phyloP scores from a whole-genome alignment of 352 stramenopile genomes.

The Thraustotheca clavata region DNA sequence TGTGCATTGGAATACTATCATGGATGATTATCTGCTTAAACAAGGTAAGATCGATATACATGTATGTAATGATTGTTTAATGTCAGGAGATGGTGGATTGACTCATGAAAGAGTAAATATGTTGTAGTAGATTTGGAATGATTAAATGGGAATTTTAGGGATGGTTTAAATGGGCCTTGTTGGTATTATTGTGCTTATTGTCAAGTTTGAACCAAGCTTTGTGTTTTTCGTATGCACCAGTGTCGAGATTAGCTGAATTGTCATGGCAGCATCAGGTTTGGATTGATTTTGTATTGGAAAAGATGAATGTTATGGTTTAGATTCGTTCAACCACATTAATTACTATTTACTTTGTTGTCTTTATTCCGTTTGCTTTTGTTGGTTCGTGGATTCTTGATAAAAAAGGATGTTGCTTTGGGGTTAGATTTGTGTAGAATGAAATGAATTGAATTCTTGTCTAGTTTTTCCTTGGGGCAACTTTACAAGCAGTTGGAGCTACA shows the following conservation, averaged over 20 bases:
- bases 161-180: conserved; percentile 49
- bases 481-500: conserved; percentile 41
- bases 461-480: conserved; percentile 40
- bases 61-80: no score
- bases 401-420: conserved; percentile 48
- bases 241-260: conserved; percentile 49
- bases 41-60: no score
- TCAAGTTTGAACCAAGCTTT: conserved; percentile 61
- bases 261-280: conserved; percentile 45
- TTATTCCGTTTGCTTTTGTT: conserved; percentile 77
- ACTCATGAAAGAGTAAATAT: no score
- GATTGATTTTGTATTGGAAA: neutral
- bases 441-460: no score
- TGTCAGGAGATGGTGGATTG: no score
- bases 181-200: conserved; percentile 48
- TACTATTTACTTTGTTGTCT: conserved; percentile 69
- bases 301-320: conserved; percentile 21
- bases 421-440: no score
- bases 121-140: no score
- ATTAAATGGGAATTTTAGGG: no score
- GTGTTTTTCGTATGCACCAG: conserved; percentile 73
- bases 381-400: conserved; percentile 78
- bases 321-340: conserved; percentile 64
- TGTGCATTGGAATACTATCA: no score
- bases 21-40: no score